These are phyloP conservation scores for Sophora flavescens DNA, from an alignment of 306 rosid species.

Conservation along the genomic window DNA sequence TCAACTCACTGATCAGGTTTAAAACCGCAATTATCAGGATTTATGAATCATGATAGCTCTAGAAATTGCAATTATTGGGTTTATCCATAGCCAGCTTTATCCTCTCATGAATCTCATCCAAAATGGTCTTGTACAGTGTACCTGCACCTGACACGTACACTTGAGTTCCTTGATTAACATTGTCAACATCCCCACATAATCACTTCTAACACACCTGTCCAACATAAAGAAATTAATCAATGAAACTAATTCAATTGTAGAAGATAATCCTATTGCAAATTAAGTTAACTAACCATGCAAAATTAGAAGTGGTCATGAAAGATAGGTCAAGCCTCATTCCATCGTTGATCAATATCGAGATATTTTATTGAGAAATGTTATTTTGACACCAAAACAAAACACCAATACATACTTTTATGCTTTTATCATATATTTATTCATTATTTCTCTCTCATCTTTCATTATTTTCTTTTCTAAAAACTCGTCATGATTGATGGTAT, in stretches of 20 bases:
- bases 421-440: no score
- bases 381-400: no score
- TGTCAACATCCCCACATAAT: constrained; percentile 20
- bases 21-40: constrained; percentile 5
- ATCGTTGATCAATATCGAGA: constrained; percentile 25
- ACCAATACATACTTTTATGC: no score
- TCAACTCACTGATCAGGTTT: neutral
- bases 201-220: constrained; percentile 34
- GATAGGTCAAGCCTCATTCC: neutral
- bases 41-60: constrained; percentile 27
- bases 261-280: constrained; percentile 14
- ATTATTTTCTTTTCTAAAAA: no score
- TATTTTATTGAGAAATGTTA: no score
- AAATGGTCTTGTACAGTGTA: neutral
- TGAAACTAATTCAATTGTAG: constrained; percentile 3
- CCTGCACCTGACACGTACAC: constrained; percentile 25
- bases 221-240: neutral
- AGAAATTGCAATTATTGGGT: constrained; percentile 32
- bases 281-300: neutral
- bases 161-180: neutral
- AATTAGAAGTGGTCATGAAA: constrained; percentile 8
- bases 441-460: no score
- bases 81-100: constrained; percentile 6
- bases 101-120: neutral
- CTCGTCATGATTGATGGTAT: no score